phyloP scores from a whole-genome alignment of 2,329 filamentous ascomycete genomes.

The Hymenoscyphus scutula region DNA sequence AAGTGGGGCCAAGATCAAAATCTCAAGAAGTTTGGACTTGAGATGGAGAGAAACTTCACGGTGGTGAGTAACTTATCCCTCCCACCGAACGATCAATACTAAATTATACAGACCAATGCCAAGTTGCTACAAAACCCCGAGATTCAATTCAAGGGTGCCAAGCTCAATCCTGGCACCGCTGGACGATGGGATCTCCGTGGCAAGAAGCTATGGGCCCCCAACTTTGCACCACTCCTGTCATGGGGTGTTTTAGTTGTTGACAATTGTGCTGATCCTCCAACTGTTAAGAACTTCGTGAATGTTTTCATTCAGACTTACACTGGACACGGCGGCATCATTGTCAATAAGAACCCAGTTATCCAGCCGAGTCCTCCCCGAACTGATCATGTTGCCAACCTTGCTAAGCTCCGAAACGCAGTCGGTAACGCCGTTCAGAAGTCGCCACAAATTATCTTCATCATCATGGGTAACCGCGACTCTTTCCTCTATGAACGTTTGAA shows the following conservation, averaged over 20 bases:
- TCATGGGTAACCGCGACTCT: conserved; percentile 69
- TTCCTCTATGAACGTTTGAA: conserved; percentile 82
- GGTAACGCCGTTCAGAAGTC: conserved; percentile 23
- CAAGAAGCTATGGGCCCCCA: conserved; percentile 71
- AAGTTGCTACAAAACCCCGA: conserved; percentile 68
- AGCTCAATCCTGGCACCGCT: conserved; percentile 57
- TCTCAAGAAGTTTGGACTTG: conserved; percentile 70
- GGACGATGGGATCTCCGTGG: conserved; percentile 88
- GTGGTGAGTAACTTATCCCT: conserved; percentile 36
- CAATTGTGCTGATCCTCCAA: conserved; percentile 48
- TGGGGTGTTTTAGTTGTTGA: conserved; percentile 76
- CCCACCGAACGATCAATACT: conserved; percentile 10
- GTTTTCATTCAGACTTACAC: conserved; percentile 61
- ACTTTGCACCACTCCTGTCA: conserved; percentile 58
- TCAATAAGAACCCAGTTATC: conserved; percentile 45
- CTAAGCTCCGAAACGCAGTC: conserved; percentile 16
- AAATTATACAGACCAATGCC: conserved; percentile 55
- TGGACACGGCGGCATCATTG: conserved; percentile 58
- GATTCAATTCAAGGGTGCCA: conserved; percentile 56
- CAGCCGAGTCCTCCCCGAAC: conserved; percentile 19
- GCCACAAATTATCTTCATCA: conserved; percentile 77
- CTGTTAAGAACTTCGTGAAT: conserved; percentile 52
- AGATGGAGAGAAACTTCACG: conserved; percentile 63
- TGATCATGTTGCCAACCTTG: conserved; percentile 21
- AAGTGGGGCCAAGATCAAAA: conserved; percentile 68